Evolutionary conservation across 1,284 basidiomycete species (phyloP), one percentile per base, ranked within the genome.

Genomic region (Volvariella volvacea): DNA sequence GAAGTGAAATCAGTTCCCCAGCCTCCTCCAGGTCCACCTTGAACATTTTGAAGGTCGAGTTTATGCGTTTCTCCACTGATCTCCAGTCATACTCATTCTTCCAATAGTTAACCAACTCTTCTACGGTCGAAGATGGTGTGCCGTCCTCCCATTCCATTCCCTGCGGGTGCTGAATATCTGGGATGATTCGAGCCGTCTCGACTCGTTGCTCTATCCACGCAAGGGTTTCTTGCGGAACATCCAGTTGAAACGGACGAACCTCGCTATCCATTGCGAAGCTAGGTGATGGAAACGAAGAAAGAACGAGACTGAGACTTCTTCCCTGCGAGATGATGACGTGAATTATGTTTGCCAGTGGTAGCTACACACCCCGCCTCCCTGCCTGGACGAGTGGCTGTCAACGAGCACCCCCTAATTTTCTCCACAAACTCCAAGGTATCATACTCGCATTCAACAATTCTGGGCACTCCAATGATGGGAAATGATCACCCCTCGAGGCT

Each of bases 61-160:
- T 73, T 25, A 73, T 53, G 31, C 50, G 49, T 10, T 52, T 53
- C 50, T 71, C 69, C 3, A 62, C 59, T 33, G 52, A 55, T 22
- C 63, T 58, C 68, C 69, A 71, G 55, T 69, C 66, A 49, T 64
- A 71, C 9, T 49, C 53, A 8, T 57, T 55, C 45, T 54, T 57
- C 69, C 68, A 73, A 37, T 60, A 57, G 15, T 59, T 58, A 4
- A 64, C 56, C 14, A 71, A 58, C n/a, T 63, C 59, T 34, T 58
- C 47, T 17, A 71, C 52, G 36, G 63, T 59, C 0, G 52, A 48
- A 12, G 62, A 61, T 4, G 69, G 70, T 8, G 56, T 59, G 15
- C 71, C 70, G 44, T 71, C 63, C 4, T 52, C 54, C 68, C 70
- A 71, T 49, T 57, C 62, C 14, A 63, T 59, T 31, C 61, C 64